Evolutionary conservation across 805 yeast genomes (phyloP).

Genomic region (Metschnikowia sp.): DNA sequence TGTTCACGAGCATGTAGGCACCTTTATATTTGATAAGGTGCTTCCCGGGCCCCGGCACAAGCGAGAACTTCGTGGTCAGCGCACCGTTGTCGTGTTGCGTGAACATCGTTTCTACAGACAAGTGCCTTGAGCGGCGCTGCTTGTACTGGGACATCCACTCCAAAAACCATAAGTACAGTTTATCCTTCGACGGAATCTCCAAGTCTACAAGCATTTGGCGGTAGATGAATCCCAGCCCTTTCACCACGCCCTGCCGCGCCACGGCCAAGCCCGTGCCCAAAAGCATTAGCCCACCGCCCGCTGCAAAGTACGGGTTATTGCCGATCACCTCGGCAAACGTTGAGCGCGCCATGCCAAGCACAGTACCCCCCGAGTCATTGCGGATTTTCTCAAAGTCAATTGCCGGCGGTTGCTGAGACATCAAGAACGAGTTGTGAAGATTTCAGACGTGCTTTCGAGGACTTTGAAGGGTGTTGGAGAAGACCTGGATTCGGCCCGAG

Average conservation of each 20-base stretch:
- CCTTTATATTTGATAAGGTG: conserved; percentile 83
- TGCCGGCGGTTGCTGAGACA: conserved; percentile 10
- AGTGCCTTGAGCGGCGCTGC: conserved; percentile 70
- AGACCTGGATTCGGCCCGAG: too few species aligned
- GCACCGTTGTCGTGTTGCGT: conserved; percentile 92
- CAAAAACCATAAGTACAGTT: conserved; percentile 89
- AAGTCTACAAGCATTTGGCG: conserved; percentile 85
- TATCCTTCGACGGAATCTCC: conserved; percentile 91
- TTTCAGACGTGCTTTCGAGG: too few species aligned
- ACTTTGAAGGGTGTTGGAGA: too few species aligned
- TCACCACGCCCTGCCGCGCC: conserved; percentile 63
- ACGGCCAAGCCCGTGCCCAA: conserved; percentile 87
- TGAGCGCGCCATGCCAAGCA: conserved; percentile 29
- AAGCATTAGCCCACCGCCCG: conserved; percentile 97
- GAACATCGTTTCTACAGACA: conserved; percentile 84
- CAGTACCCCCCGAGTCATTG: conserved; percentile 36
- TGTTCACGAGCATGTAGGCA: conserved; percentile 81
- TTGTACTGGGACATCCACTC: conserved; percentile 93
- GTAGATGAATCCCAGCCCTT: conserved; percentile 65
- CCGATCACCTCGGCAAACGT: conserved; percentile 54
- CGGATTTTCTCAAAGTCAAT: conserved; percentile 37
- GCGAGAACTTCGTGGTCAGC: conserved; percentile 77
- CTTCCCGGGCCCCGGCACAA: conserved; percentile 97
- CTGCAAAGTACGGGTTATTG: conserved; percentile 93
- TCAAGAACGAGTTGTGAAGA: background rate